phyloP scores from a whole-genome alignment of 495 filamentous ascomycete species.

The Penicillium mononematosum region DNA sequence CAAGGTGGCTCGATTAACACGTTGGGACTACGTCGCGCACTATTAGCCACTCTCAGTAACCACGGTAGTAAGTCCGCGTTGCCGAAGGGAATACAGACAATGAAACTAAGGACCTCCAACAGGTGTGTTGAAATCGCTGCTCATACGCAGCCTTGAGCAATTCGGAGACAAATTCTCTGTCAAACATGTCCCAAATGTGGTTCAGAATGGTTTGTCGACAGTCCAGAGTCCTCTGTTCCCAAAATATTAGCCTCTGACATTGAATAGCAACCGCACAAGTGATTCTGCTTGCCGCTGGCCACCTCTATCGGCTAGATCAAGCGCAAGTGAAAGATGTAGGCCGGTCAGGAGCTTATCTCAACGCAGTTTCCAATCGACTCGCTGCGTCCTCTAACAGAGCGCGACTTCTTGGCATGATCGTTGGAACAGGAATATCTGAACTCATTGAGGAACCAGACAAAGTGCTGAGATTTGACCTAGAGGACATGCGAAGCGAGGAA shows the following conservation, averaged over 20 bases:
- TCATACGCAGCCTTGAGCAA: conserved; percentile 65
- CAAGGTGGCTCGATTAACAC: conserved; percentile 61
- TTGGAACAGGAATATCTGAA: conserved; percentile 76
- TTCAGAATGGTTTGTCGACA: conserved; percentile 72
- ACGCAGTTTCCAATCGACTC: conserved; percentile 83
- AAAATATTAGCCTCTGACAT: neutral
- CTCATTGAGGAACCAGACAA: conserved; percentile 75
- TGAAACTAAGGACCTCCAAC: conserved; percentile 20
- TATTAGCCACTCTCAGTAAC: conserved; percentile 59
- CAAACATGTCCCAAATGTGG: conserved; percentile 72
- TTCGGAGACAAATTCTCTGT: conserved; percentile 88
- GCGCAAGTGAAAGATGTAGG: conserved; percentile 61
- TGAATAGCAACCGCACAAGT: conserved; percentile 69
- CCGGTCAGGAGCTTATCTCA: conserved; percentile 70
- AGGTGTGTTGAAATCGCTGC: conserved; percentile 54
- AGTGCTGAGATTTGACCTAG: conserved; percentile 77
- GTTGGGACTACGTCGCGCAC: conserved; percentile 61
- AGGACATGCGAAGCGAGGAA: conserved; percentile 71
- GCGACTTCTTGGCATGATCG: conserved; percentile 84
- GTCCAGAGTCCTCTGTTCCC: neutral
- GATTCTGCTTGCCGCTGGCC: conserved; percentile 74
- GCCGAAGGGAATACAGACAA: neutral
- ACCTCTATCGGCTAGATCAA: conserved; percentile 61
- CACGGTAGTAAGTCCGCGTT: conserved; percentile 43
- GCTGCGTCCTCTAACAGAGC: conserved; percentile 68